A percentile compares a stretch with the other conserved stretches of the same genome.
Evolutionary conservation across 75 land plant genomes (phyloP).

Genomic region (Cupressus sempervirens): DNA sequence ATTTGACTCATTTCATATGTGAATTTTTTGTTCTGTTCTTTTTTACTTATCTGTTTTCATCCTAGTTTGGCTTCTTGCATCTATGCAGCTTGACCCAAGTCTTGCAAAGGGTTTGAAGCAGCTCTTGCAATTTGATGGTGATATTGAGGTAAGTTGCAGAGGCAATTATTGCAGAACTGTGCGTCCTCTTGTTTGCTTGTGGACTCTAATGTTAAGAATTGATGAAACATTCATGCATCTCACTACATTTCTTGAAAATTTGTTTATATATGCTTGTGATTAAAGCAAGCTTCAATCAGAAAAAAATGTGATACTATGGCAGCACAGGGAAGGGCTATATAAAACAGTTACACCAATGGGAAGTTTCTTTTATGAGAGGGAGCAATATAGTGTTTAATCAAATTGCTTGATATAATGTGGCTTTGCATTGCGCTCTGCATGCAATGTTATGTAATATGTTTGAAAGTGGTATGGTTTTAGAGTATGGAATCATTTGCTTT

Average conservation of each 20-base stretch:
- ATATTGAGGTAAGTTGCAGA: constrained; percentile 26
- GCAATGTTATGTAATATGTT: neutral
- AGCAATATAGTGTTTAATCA: neutral
- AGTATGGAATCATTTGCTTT: neutral
- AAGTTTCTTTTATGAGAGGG: neutral
- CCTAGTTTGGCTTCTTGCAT: neutral
- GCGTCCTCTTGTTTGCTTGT: neutral
- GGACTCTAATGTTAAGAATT: neutral
- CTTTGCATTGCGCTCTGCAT: neutral
- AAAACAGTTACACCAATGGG: neutral
- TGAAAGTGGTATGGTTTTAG: neutral
- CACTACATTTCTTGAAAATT: neutral
- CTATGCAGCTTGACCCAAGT: constrained; percentile 20
- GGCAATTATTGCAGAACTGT: neutral
- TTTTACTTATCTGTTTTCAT: neutral
- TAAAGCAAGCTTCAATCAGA: neutral
- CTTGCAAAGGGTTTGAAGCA: constrained; percentile 23
- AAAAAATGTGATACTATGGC: neutral
- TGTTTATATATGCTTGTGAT: neutral
- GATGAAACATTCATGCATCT: neutral
- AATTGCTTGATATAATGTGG: neutral
- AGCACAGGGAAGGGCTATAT: neutral
- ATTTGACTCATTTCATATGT: neutral
- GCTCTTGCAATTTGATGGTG: constrained; percentile 21
- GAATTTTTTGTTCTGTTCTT: neutral